Evolutionary conservation across 2,329 filamentous ascomycete genomes (phyloP), one percentile per base, ranked within the genome.

Genomic region (Didymella exigua): DNA sequence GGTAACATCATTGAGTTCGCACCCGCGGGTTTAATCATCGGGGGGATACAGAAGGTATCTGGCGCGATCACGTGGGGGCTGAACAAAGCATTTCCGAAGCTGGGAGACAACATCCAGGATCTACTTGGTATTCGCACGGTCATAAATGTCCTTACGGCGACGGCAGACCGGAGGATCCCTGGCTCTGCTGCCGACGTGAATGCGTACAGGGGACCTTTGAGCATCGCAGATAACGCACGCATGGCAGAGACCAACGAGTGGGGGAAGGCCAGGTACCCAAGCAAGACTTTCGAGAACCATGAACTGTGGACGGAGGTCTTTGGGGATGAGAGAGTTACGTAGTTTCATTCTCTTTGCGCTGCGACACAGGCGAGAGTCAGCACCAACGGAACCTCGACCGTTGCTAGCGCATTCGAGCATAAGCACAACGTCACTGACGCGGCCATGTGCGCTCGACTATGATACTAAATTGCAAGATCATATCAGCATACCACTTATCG

Each of bases 91-190:
- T 46, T 68, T 0, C 71, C 71, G 1, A 61, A 58, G 2, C 60
- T 73, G 1, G 71, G 68, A 2, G 61, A 66, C 16, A 70, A 71
- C 16, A 62, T 72, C 1, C 60, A 63, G 23, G 63, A 68, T 19
- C 24, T 71, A 0, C 48, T 72, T 0, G 71, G 70, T 7, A 60
- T 72, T 21, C 69, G 68, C 34, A 65, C 65, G 1, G 57, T 73
- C 5, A 36, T 74, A 1, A 51, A 59, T 2, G 65, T 75, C 2
- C 36, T 75, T 40, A 66, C 64, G 2, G 69, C 71, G 6, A 71
- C 70, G 1, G 54, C 61, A 9, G 71, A 75, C 51, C 66, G 73
- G 2, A 58, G 71, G 1, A 70, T 75, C 6, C 72, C 72, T 0
- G 68, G 69, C 2, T 49, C 50, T 2, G 56, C 38, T 4, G 71